These are phyloP conservation scores for Pleurotus cornucopiae DNA, from an alignment of 768 basidiomycete species.

Conservation along the genomic window DNA sequence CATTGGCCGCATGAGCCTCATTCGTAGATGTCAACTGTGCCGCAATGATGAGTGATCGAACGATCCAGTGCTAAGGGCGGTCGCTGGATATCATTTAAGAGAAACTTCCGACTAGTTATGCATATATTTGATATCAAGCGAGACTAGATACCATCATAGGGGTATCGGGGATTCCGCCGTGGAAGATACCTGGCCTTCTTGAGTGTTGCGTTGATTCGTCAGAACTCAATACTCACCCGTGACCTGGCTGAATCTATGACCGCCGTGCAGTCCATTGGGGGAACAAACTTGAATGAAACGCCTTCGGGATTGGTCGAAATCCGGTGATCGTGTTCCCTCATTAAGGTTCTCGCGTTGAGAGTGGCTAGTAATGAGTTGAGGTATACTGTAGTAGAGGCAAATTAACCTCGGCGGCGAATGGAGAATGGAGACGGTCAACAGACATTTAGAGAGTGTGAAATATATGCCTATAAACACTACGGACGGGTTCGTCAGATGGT, in stretches of 20 bases:
- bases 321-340: conserved; percentile 6
- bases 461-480: conserved; percentile 39
- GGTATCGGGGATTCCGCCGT: too few species aligned
- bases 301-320: background rate
- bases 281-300: conserved; percentile 5
- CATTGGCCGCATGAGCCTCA: background rate
- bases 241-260: background rate
- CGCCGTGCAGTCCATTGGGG: conserved; percentile 1
- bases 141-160: too few species aligned
- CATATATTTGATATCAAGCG: too few species aligned
- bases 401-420: background rate
- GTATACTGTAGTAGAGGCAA: conserved; percentile 24
- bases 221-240: background rate
- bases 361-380: conserved; percentile 33
- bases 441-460: conserved; percentile 42
- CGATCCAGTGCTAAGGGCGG: too few species aligned
- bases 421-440: conserved; percentile 9
- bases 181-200: background rate
- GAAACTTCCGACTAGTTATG: too few species aligned
- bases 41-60: too few species aligned
- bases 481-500: too few species aligned
- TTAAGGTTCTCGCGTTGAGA: conserved; percentile 11
- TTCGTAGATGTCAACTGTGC: too few species aligned
- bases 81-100: too few species aligned
- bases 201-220: background rate